A percentile compares a stretch with the other conserved stretches of the same genome.
Conservation (phyloP, 2,329 filamentous ascomycete species). For the Diplodia mutila region DNA sequence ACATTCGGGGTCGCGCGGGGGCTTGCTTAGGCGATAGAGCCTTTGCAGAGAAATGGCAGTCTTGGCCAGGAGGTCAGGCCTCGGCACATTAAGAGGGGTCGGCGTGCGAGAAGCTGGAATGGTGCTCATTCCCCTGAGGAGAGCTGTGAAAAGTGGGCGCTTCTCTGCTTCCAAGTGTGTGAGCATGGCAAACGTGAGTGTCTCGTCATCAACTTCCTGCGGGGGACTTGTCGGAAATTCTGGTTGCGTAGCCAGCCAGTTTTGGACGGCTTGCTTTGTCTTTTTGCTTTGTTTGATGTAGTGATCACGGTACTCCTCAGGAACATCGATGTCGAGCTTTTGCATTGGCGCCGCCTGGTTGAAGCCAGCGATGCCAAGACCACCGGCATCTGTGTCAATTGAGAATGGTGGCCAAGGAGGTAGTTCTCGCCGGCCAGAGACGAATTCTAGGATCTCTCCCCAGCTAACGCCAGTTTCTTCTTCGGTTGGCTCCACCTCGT, state of each 20-base stretch:
- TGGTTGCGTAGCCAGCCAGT: constrained; percentile 82
- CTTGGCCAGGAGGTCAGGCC: constrained; percentile 75
- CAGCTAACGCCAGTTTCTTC: constrained; percentile 76
- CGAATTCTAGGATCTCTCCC: constrained; percentile 93
- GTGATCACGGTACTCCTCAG: constrained; percentile 89
- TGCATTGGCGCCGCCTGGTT: constrained; percentile 63
- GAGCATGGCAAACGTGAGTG: constrained; percentile 87
- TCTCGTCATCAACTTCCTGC: constrained; percentile 92
- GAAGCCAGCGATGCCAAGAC: constrained; percentile 59
- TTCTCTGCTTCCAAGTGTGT: constrained; percentile 80
- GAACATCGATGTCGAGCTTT: constrained; percentile 91
- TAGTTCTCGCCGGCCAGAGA: constrained; percentile 84
- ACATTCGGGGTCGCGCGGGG: constrained; percentile 82
- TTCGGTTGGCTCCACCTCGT: constrained; percentile 42
- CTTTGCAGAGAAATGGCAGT: constrained; percentile 80
- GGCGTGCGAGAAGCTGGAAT: constrained; percentile 64
- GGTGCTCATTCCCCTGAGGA: constrained; percentile 65
- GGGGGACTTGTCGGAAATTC: constrained; percentile 75
- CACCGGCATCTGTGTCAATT: constrained; percentile 54
- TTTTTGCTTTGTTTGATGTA: constrained; percentile 92
- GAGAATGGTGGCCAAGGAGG: constrained; percentile 88
- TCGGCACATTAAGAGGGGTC: constrained; percentile 63
- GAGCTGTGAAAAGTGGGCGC: constrained; percentile 78
- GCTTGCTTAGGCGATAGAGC: constrained; percentile 73
- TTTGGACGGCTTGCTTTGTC: constrained; percentile 87